phyloP scores from a whole-genome alignment of 2,329 filamentous ascomycete genomes.

The Dactylellina parvicollis region DNA sequence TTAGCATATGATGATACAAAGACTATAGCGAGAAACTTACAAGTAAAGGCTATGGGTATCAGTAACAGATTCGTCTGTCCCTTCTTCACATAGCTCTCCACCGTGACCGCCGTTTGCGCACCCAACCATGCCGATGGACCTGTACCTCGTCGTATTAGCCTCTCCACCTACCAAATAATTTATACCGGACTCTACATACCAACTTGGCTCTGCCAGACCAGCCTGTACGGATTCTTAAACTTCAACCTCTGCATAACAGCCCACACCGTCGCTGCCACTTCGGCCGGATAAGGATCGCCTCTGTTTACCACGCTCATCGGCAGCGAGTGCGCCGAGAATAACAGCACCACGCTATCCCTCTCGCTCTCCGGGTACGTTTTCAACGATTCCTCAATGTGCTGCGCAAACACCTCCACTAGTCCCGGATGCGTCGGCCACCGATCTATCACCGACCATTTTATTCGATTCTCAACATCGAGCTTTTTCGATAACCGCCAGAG shows the following conservation, averaged over 20 bases:
- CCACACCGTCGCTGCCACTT: slow-evolving; percentile 94
- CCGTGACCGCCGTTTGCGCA: slow-evolving; percentile 87
- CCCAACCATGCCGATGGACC: slow-evolving; percentile 92
- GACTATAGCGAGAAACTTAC: slow-evolving; percentile 29
- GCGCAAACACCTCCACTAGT: slow-evolving; percentile 88
- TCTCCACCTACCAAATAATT: neutral
- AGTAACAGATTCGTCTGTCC: slow-evolving; percentile 90
- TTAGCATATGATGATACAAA: neutral
- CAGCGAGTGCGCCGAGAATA: slow-evolving; percentile 95
- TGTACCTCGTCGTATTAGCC: neutral
- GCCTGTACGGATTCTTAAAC: slow-evolving; percentile 87
- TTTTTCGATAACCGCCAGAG: slow-evolving; percentile 92
- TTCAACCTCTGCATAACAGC: slow-evolving; percentile 93
- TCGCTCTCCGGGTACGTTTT: slow-evolving; percentile 83
- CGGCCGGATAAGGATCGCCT: slow-evolving; percentile 92
- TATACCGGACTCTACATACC: slow-evolving; percentile 60
- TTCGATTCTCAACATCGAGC: slow-evolving; percentile 72
- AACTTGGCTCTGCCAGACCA: slow-evolving; percentile 98
- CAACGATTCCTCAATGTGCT: slow-evolving; percentile 87
- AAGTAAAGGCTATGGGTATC: slow-evolving; percentile 96
- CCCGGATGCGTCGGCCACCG: slow-evolving; percentile 94
- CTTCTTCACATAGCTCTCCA: slow-evolving; percentile 87
- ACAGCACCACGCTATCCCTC: slow-evolving; percentile 80
- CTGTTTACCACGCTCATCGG: slow-evolving; percentile 98
- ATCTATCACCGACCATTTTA: slow-evolving; percentile 97